Base-by-base conservation (phyloP, 257 asterid species). In the Petunia axillaris region DNA sequence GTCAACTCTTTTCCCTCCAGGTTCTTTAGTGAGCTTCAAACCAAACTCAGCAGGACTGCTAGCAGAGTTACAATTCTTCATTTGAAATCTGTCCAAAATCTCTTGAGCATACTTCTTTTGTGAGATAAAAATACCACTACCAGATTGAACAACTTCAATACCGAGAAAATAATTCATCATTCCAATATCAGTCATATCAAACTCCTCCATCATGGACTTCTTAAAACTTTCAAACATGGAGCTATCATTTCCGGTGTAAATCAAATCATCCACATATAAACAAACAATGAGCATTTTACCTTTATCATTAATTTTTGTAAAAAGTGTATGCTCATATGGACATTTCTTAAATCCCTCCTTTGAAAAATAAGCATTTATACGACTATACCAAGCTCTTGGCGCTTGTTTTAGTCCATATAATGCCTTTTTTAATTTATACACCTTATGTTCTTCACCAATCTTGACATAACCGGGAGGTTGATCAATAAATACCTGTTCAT, bases 221-320 rank as follows among this genome's bases (percentile, higher is more conserved):
- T 7, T 6, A 39, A 76, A 39, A 6, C 39, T 5, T 2, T 0
- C 8, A 14, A 76, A 55, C 40, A 75, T 15, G 0, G 37, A 15
- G 2, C 55, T 37, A 55, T 75, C 50, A 55, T 75, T 75, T 5
- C 66, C 9, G 1, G 15, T 54, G 55, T 6, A 39, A 5, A 37
- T 76, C 2, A 76, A n/a, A 15, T 76, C 55, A 57, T 76, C 67
- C 5, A 76, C 67, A 76, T 55, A 76, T 38, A 76, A 4, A 14
- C n/a, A 15, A 6, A 76, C 39, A 39, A 58, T 57, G 3, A 57
- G 2, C 0, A 55, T 15, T 4, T 55, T 76, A n/a, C 10, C 11
- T 38, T 3, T 60, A 1, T n/a, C 6, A 37, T n/a, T 2, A 50
- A 13, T 74, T 6, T 53, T 52, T 75, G 40, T 8, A 60, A 60